These are phyloP conservation scores for Ceratocystis harringtonii DNA, from an alignment of 2,329 filamentous ascomycete species.

Conservation along the genomic window DNA sequence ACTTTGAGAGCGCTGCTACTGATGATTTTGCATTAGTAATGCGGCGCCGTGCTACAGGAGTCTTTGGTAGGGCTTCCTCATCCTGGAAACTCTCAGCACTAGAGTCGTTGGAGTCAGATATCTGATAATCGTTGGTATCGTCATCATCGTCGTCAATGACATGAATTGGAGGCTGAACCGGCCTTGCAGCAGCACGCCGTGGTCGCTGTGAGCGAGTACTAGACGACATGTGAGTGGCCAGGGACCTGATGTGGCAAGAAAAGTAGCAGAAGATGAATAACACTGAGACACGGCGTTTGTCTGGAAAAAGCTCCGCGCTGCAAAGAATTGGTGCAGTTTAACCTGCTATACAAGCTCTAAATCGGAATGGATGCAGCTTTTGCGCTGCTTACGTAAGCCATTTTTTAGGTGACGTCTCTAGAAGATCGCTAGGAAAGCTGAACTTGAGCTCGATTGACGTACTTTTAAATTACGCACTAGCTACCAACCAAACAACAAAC, in stretches of 20 bases:
- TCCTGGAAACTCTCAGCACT: slow-evolving; percentile 20
- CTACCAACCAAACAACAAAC: too few species aligned
- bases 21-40: neutral
- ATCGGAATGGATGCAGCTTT: neutral
- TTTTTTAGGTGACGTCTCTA: neutral
- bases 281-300: neutral
- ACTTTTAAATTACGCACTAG: neutral
- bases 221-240: neutral
- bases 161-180: neutral
- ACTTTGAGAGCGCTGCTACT: neutral
- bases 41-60: neutral
- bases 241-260: neutral
- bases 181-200: slow-evolving; percentile 4
- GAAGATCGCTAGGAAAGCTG: neutral
- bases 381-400: neutral
- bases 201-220: neutral
- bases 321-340: neutral
- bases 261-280: neutral
- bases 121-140: slow-evolving; percentile 25
- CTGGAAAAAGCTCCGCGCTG: neutral
- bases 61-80: neutral
- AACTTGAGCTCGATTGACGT: neutral
- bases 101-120: slow-evolving; percentile 23
- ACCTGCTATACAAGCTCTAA: neutral
- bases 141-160: neutral